Evolutionary conservation across 2,329 filamentous ascomycete genomes (phyloP).

Genomic region (Xylaria digitata): DNA sequence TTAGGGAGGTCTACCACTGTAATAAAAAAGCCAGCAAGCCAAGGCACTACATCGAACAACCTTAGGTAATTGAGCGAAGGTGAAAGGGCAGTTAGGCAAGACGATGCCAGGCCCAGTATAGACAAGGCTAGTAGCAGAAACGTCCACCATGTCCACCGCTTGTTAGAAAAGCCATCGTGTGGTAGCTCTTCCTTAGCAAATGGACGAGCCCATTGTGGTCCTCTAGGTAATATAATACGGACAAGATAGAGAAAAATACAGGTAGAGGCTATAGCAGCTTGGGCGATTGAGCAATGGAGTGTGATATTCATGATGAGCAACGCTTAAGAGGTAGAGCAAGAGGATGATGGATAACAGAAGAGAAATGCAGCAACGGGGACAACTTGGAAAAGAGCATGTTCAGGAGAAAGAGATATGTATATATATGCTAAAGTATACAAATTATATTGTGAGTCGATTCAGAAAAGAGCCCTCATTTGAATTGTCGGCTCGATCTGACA

Average conservation of each 20-base stretch:
- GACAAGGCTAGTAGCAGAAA: constrained; percentile 51
- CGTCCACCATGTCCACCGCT: constrained; percentile 56
- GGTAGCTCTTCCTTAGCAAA: constrained; percentile 57
- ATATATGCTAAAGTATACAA: constrained; percentile 12
- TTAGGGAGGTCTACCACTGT: constrained; percentile 54
- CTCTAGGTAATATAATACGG: constrained; percentile 44
- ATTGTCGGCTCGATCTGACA: background rate
- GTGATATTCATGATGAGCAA: constrained; percentile 40
- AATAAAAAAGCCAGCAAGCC: constrained; percentile 54
- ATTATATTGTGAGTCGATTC: background rate
- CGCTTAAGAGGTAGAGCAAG: background rate
- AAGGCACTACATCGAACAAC: constrained; percentile 55
- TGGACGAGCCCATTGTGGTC: constrained; percentile 56
- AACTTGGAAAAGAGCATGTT: constrained; percentile 24
- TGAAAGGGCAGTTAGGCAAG: constrained; percentile 49
- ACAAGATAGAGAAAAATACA: constrained; percentile 48
- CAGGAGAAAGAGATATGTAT: background rate
- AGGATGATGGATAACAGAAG: constrained; percentile 5
- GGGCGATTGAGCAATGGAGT: constrained; percentile 43
- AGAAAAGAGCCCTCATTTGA: constrained; percentile 3
- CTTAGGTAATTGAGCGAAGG: constrained; percentile 45
- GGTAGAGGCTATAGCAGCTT: constrained; percentile 49
- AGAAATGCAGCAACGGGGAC: constrained; percentile 1
- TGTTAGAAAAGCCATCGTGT: constrained; percentile 33
- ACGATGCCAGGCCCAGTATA: constrained; percentile 51